Percentiles rank a stretch among this genome's conserved stretches.
Evolutionary conservation across 1,284 basidiomycete genomes (phyloP).

Genomic region (Irpex sp.): DNA sequence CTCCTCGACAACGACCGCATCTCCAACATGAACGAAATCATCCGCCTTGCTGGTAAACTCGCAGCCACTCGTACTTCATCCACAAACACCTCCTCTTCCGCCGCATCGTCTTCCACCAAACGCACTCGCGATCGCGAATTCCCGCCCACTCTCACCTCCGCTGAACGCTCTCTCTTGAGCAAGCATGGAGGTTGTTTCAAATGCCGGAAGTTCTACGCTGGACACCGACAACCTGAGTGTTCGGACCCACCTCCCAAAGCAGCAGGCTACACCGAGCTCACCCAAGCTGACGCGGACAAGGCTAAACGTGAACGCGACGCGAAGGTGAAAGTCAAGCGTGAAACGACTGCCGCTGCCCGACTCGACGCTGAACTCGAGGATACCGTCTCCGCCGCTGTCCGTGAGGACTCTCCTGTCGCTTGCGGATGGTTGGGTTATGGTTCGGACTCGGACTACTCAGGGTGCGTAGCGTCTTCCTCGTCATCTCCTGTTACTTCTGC

Average conservation of each 20-base stretch:
- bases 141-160: slow-evolving; percentile 1
- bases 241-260: background rate
- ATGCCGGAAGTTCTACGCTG: slow-evolving; percentile 8
- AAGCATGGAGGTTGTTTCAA: slow-evolving; percentile 15
- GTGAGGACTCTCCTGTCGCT: background rate
- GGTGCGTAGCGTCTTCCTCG: background rate
- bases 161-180: background rate
- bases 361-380: background rate
- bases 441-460: background rate
- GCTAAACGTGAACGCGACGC: no score
- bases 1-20: no score
- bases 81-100: background rate
- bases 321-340: no score
- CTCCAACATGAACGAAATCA: no score
- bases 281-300: background rate
- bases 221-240: slow-evolving; percentile 8
- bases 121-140: background rate
- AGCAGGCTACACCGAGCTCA: slow-evolving; percentile 12
- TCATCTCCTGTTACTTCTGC: background rate
- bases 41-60: no score
- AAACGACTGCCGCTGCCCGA: background rate
- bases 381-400: background rate
- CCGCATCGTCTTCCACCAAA: background rate
- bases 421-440: background rate
- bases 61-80: no score